These are phyloP conservation scores for Coccomyxa subellipsoidea DNA, from an alignment of 163 green algal genomes.

Conservation along the genomic window DNA sequence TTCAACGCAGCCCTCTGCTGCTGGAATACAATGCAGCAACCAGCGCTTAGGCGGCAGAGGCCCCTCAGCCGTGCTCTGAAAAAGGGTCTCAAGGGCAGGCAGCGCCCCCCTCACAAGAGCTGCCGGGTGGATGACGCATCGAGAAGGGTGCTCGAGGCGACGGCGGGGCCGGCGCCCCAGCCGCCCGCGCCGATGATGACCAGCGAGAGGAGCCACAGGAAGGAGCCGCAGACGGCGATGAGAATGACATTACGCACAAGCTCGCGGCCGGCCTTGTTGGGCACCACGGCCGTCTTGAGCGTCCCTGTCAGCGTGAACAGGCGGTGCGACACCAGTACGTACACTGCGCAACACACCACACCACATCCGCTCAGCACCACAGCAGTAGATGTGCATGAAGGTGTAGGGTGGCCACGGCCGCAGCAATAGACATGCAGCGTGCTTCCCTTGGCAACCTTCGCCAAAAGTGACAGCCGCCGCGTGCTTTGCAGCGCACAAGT, in stretches of 20 bases:
- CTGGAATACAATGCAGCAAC: neutral
- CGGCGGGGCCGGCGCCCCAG: neutral
- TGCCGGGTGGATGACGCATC: neutral
- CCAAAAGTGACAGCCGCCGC: no score
- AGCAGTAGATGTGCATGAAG: no score
- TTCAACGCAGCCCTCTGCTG: no score
- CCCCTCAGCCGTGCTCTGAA: no score
- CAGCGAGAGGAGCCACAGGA: neutral
- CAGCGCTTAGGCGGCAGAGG: no score
- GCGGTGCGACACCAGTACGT: slow-evolving; percentile 75
- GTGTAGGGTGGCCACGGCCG: no score
- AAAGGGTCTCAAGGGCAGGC: no score
- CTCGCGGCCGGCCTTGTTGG: slow-evolving; percentile 26
- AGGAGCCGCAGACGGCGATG: neutral
- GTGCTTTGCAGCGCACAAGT: no score
- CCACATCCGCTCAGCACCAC: neutral
- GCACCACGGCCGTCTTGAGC: slow-evolving; percentile 78
- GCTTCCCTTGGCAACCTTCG: no score
- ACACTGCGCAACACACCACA: slow-evolving; percentile 50
- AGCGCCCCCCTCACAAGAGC: neutral
- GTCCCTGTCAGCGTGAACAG: slow-evolving; percentile 83
- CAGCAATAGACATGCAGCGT: no score
- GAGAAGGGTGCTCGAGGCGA: neutral
- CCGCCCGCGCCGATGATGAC: neutral
- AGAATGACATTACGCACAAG: slow-evolving; percentile 15